Evolutionary conservation across 805 yeast species (phyloP), one percentile per base, ranked within the genome.

Genomic region (Komagataella pseudopastoris): DNA sequence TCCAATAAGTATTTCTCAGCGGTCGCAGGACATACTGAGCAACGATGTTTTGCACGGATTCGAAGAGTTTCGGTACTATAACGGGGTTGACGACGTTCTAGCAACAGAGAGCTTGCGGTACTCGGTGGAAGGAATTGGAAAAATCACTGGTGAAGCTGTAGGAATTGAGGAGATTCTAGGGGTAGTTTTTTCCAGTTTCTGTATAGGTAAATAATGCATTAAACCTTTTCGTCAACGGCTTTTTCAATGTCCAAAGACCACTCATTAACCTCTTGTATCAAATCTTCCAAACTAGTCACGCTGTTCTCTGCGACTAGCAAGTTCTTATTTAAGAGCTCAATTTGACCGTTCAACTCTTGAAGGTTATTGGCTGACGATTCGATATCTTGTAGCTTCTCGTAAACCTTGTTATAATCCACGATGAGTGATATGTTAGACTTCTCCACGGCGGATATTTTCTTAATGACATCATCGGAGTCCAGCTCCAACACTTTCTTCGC

Each of bases 121-220:
- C 49, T 81, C 96, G 0, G 80, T 84, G 17, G 88, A 84, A 12
- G 96, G 96, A 0, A 85, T 93, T 44, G 97, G 97, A 0, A 86
- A 83, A 60, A 85, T 93, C 23, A 90, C 97, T 0, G 99, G 98
- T 1, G 85, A 86, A 45, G 77, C 88, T 0, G 80, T 91, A 12
- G 96, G 95, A 0, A 75, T 90, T 0, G 97, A 93, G 58, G 98
- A 93, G 60, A 81, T 93, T 0, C 69, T 93, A 4, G 96, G 93
- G 0, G 91, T 87, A 1, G 93, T 93, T 0, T 93, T 93, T 61
- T 82, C 96, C 2, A 85, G 81, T 55, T 93, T 93, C 63, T 93
- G 99, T 65, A 88, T 93, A 20, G 99, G 99, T 0, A 91, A 91
- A 64, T 91, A 57, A 45, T 4, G 14, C n/a, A 14, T 30, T 14